Evolutionary conservation across 2,329 filamentous ascomycete genomes (phyloP).

Genomic region (Phyllosticta citriasiana): DNA sequence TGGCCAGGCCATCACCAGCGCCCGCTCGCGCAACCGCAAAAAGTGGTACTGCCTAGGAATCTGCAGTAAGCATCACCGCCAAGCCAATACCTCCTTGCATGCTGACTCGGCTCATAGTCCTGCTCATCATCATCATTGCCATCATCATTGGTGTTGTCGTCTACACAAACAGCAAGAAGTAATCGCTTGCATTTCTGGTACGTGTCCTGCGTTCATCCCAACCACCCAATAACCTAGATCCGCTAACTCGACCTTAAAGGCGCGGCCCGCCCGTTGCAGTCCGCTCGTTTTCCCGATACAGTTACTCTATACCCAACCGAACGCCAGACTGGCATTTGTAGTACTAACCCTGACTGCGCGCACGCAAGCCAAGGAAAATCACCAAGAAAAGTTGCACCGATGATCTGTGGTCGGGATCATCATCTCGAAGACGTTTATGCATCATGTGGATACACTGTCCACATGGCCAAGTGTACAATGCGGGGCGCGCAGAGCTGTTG

Average conservation of each 20-base stretch:
- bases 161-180: constrained; percentile 20
- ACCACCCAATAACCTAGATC: background rate
- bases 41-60: constrained; percentile 95
- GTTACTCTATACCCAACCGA: background rate
- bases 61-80: constrained; percentile 20
- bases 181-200: background rate
- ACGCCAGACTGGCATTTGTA: background rate
- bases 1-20: constrained; percentile 69
- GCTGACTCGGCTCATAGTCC: constrained; percentile 14
- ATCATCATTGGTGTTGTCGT: constrained; percentile 28
- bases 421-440: background rate
- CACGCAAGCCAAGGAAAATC: background rate
- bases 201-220: background rate
- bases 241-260: background rate
- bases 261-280: background rate
- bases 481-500: background rate
- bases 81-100: background rate
- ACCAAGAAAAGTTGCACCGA: background rate
- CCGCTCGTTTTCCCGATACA: background rate
- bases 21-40: constrained; percentile 61
- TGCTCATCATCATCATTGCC: constrained; percentile 27
- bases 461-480: background rate
- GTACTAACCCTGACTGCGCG: background rate
- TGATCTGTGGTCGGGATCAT: background rate
- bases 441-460: background rate